Evolutionary conservation across 805 yeast species (phyloP).

Genomic region (Candida montana): DNA sequence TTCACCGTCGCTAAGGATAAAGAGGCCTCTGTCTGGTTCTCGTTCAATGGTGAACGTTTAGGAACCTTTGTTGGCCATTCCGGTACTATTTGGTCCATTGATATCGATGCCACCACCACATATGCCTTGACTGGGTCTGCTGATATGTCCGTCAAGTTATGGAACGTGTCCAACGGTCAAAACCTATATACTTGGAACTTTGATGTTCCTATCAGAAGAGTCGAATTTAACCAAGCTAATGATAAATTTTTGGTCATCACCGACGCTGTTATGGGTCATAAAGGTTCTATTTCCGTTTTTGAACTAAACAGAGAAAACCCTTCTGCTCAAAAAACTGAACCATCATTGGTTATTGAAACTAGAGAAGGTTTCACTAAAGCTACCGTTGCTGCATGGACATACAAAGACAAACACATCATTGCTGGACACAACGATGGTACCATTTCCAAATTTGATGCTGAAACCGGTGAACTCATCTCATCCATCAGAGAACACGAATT

Average conservation of each 20-base stretch:
- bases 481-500: conserved; percentile 67
- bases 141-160: conserved; percentile 77
- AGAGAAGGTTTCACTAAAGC: conserved; percentile 57
- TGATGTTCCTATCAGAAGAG: conserved; percentile 86
- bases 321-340: conserved; percentile 44
- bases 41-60: conserved; percentile 92
- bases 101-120: conserved; percentile 66
- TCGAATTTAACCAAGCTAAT: conserved; percentile 76
- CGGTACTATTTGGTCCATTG: conserved; percentile 95
- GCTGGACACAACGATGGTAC: conserved; percentile 88
- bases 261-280: conserved; percentile 88
- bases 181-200: conserved; percentile 66
- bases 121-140: conserved; percentile 86
- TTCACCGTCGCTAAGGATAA: conserved; percentile 91
- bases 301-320: conserved; percentile 49
- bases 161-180: conserved; percentile 79
- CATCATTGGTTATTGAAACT: conserved; percentile 55
- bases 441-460: conserved; percentile 72
- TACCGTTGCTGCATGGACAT: conserved; percentile 84
- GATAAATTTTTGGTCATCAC: conserved; percentile 66
- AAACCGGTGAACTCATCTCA: conserved; percentile 63
- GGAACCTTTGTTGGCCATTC: conserved; percentile 87
- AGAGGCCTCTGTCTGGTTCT: conserved; percentile 87
- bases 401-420: conserved; percentile 65
- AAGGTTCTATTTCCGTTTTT: conserved; percentile 70